phyloP scores from a whole-genome alignment of 1,139 yeast species.

The Kurtzmaniella quercitrusa region DNA sequence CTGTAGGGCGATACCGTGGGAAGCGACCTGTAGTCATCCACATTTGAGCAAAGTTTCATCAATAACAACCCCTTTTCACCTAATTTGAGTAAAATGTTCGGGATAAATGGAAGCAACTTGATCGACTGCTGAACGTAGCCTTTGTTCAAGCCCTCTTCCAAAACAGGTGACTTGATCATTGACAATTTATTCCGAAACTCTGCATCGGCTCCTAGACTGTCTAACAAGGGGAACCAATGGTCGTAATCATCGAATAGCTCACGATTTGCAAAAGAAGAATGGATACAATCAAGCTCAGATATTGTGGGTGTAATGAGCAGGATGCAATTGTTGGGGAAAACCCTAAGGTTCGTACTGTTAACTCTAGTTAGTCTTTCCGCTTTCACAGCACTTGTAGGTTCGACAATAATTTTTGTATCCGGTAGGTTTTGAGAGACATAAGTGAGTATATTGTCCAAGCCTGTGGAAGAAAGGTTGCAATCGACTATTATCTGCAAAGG shows the following conservation, averaged over 20 bases:
- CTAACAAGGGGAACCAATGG: conserved; percentile 72
- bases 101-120: conserved; percentile 67
- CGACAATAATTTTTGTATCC: conserved; percentile 45
- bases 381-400: conserved; percentile 74
- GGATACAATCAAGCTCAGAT: conserved; percentile 54
- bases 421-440: conserved; percentile 12
- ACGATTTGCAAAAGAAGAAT: conserved; percentile 39
- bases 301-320: conserved; percentile 64
- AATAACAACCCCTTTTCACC: conserved; percentile 63
- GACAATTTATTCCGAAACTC: conserved; percentile 38
- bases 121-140: conserved; percentile 71
- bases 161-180: conserved; percentile 16
- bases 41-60: conserved; percentile 29
- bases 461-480: conserved; percentile 51
- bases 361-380: conserved; percentile 35
- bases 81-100: conserved; percentile 61
- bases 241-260: conserved; percentile 59
- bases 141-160: conserved; percentile 22
- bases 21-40: conserved; percentile 27
- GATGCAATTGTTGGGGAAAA: conserved; percentile 30
- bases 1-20: conserved; percentile 32
- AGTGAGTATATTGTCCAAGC: conserved; percentile 33
- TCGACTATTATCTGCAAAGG: conserved; percentile 58
- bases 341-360: conserved; percentile 12
- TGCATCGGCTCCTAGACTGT: conserved; percentile 51